Percentiles rank a stretch among this genome's conserved stretches.
Conservation (phyloP, 2,329 filamentous ascomycete species). For the Lecanoromycetidae sp. region DNA sequence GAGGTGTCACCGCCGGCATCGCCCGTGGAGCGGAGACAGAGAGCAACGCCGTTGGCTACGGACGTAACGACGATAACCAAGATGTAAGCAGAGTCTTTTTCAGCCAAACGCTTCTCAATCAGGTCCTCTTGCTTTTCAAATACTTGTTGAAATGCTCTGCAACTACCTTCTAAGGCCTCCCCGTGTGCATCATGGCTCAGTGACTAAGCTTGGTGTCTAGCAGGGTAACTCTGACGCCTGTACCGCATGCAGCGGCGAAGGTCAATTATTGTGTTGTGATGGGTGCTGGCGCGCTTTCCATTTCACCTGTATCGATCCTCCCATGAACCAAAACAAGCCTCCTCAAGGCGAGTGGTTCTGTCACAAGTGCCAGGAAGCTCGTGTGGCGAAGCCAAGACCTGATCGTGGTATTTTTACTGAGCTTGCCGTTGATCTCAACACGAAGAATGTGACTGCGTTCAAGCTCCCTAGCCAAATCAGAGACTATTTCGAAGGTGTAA, state of each 20-base stretch:
- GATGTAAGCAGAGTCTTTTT: constrained; percentile 13
- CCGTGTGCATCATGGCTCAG: background rate
- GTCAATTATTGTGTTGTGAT: constrained; percentile 85
- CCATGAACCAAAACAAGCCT: constrained; percentile 49
- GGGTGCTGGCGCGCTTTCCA: constrained; percentile 85
- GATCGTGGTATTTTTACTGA: constrained; percentile 42
- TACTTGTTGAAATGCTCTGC: background rate
- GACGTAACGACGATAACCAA: constrained; percentile 26
- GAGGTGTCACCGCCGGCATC: constrained; percentile 55
- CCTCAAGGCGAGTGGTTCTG: constrained; percentile 74
- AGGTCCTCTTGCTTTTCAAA: background rate
- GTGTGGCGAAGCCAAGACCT: background rate
- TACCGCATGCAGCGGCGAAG: constrained; percentile 69
- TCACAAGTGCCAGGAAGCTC: constrained; percentile 47
- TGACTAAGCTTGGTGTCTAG: background rate
- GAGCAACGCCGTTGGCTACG: constrained; percentile 49
- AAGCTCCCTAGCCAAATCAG: constrained; percentile 58
- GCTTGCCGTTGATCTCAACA: constrained; percentile 53
- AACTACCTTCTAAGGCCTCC: background rate
- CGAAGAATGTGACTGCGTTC: constrained; percentile 60
- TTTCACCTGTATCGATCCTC: constrained; percentile 75
- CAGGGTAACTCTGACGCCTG: constrained; percentile 56
- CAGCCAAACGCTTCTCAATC: background rate
- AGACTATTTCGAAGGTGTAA: constrained; percentile 67
- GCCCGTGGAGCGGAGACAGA: constrained; percentile 53